Percentiles rank a stretch among this genome's conserved stretches.
Conservation (phyloP, 371 early-diverging fungal genomes). For the Mycotypha africana region DNA sequence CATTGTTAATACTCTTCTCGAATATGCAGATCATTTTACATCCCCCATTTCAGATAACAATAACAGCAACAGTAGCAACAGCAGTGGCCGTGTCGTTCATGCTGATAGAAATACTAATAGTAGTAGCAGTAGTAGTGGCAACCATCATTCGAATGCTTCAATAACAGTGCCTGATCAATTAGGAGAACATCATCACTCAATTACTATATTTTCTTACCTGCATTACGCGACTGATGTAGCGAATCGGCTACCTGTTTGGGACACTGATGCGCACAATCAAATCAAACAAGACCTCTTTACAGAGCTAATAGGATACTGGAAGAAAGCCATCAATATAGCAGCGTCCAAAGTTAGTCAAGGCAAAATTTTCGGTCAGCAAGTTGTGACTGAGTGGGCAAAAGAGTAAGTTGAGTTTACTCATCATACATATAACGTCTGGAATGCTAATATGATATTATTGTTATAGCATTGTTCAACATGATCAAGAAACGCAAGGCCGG, state of each 20-base stretch:
- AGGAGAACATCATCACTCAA: constrained; percentile 66
- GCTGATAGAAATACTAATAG: too few relatives aligned
- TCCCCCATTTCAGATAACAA: too few relatives aligned
- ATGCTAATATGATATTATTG: background rate
- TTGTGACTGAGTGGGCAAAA: constrained; percentile 76
- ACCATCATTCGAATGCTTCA: too few relatives aligned
- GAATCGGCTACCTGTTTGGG: constrained; percentile 75
- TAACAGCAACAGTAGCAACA: too few relatives aligned
- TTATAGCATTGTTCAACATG: constrained; percentile 45
- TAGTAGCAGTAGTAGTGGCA: too few relatives aligned
- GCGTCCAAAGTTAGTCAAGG: constrained; percentile 67
- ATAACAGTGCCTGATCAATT: too few relatives aligned
- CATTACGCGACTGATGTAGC: constrained; percentile 62
- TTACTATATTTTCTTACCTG: constrained; percentile 66
- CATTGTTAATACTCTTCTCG: constrained; percentile 53
- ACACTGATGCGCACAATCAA: constrained; percentile 59
- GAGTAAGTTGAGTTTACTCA: constrained; percentile 26
- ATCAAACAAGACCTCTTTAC: constrained; percentile 55
- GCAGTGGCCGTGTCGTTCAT: too few relatives aligned
- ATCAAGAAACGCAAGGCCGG: constrained; percentile 33
- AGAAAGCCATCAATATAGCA: constrained; percentile 64
- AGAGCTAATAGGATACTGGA: constrained; percentile 67
- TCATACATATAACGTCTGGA: background rate
- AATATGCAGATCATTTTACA: constrained; percentile 81
- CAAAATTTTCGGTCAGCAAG: constrained; percentile 65